Evolutionary conservation across 768 basidiomycete genomes (phyloP).

Genomic region (Leccinellum luteum): DNA sequence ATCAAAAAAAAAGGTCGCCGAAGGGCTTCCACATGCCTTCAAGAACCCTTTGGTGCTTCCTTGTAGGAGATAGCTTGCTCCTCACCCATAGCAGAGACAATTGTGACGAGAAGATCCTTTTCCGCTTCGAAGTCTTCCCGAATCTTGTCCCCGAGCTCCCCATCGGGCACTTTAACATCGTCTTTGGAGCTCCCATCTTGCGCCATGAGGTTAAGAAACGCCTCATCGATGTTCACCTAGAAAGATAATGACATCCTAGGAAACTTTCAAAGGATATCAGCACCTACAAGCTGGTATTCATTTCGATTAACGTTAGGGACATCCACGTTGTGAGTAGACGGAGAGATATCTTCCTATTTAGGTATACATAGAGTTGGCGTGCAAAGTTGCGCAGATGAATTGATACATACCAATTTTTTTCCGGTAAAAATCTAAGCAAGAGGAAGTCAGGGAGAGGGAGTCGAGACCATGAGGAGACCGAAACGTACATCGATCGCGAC

Average conservation of each 20-base stretch:
- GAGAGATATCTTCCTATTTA: slow-evolving; percentile 84
- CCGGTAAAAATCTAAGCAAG: slow-evolving; percentile 88
- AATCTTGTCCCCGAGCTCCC: slow-evolving; percentile 75
- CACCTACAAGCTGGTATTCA: slow-evolving; percentile 76
- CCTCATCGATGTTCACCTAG: slow-evolving; percentile 88
- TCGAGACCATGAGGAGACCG: not conserved
- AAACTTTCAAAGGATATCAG: slow-evolving; percentile 4
- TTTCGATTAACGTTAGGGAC: slow-evolving; percentile 89
- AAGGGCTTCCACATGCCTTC: slow-evolving; percentile 14
- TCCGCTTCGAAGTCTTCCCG: slow-evolving; percentile 70
- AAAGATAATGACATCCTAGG: slow-evolving; percentile 2
- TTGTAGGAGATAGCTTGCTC: slow-evolving; percentile 89
- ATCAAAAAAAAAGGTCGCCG: not conserved
- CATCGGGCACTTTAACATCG: slow-evolving; percentile 91
- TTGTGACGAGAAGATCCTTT: slow-evolving; percentile 85
- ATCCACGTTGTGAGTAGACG: slow-evolving; percentile 99
- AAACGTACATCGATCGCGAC: slow-evolving; percentile 89
- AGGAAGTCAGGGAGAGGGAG: slow-evolving; percentile 1
- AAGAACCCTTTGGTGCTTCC: slow-evolving; percentile 73
- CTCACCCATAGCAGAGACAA: slow-evolving; percentile 88
- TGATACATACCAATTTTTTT: slow-evolving; percentile 80
- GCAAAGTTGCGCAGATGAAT: not conserved
- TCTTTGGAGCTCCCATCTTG: slow-evolving; percentile 80
- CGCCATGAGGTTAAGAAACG: slow-evolving; percentile 92
- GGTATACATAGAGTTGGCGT: not conserved